These are phyloP conservation scores for Hypoxylon sp. DNA, from an alignment of 2,329 filamentous ascomycete genomes.

Conservation along the genomic window DNA sequence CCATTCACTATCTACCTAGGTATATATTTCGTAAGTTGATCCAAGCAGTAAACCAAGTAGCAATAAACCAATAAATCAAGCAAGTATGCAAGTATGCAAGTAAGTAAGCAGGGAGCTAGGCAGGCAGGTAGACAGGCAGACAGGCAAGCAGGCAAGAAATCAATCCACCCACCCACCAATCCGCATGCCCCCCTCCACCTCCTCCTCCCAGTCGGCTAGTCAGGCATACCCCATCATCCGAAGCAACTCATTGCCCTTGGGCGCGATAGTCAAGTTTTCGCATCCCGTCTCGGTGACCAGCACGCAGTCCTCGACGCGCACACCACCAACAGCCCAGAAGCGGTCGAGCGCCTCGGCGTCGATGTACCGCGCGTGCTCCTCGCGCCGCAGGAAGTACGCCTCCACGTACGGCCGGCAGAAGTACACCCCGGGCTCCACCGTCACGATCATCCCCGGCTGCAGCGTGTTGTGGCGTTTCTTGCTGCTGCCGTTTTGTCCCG, in stretches of 20 bases:
- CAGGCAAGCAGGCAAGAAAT: no score
- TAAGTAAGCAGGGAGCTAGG: no score
- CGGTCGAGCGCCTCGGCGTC: constrained; percentile 69
- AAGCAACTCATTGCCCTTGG: constrained; percentile 77
- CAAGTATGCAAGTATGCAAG: no score
- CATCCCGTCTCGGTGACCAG: constrained; percentile 79
- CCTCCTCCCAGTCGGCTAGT: no score
- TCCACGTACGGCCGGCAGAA: constrained; percentile 79
- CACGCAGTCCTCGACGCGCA: constrained; percentile 92
- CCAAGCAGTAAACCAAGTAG: no score
- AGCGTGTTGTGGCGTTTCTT: constrained; percentile 46
- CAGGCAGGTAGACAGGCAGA: no score
- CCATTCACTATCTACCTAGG: no score
- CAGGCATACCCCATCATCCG: constrained; percentile 54
- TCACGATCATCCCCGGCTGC: constrained; percentile 73
- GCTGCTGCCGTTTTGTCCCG: neutral
- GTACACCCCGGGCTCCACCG: constrained; percentile 82
- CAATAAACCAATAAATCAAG: no score
- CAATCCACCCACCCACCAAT: no score
- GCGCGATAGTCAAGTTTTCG: constrained; percentile 84
- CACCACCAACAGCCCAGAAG: constrained; percentile 84
- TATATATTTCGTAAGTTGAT: no score
- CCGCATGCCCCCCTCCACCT: no score
- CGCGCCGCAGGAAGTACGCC: constrained; percentile 69
- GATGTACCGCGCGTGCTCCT: constrained; percentile 69